phyloP scores from a whole-genome alignment of 1,139 yeast genomes.

The Wickerhamiella infanticola region DNA sequence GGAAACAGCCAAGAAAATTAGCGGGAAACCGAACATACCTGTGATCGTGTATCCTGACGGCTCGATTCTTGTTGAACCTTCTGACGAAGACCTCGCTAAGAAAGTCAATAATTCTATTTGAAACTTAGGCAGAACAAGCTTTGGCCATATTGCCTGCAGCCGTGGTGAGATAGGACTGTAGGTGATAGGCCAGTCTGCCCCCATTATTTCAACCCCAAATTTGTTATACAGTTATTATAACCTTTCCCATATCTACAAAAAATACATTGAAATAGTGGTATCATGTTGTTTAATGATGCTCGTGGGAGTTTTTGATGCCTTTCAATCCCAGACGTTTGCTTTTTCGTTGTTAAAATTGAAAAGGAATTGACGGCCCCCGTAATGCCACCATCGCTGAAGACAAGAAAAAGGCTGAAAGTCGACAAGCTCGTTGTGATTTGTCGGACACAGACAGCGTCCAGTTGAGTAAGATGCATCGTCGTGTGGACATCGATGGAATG shows the following conservation, averaged over 20 bases:
- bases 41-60: slow-evolving; percentile 13
- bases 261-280: not conserved
- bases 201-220: too few relatives aligned
- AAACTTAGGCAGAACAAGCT: too few relatives aligned
- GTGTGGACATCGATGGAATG: slow-evolving; percentile 69
- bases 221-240: too few relatives aligned
- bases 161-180: too few relatives aligned
- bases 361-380: slow-evolving; percentile 22
- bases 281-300: not conserved
- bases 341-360: slow-evolving; percentile 15
- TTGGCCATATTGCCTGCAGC: too few relatives aligned
- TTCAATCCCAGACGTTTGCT: not conserved
- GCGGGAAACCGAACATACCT: slow-evolving; percentile 13
- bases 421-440: slow-evolving; percentile 32
- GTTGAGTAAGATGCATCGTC: slow-evolving; percentile 33
- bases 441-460: slow-evolving; percentile 56
- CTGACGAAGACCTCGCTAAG: slow-evolving; percentile 10
- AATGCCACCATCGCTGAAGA: slow-evolving; percentile 76
- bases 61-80: slow-evolving; percentile 12
- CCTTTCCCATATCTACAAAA: too few relatives aligned
- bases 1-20: slow-evolving; percentile 8
- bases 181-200: too few relatives aligned
- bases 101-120: not conserved
- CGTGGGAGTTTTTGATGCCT: not conserved
- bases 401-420: slow-evolving; percentile 58